A percentile compares a stretch with the other conserved stretches of the same genome.
Conservation (phyloP, 2,329 filamentous ascomycete species). For the Aspergillus latus region DNA sequence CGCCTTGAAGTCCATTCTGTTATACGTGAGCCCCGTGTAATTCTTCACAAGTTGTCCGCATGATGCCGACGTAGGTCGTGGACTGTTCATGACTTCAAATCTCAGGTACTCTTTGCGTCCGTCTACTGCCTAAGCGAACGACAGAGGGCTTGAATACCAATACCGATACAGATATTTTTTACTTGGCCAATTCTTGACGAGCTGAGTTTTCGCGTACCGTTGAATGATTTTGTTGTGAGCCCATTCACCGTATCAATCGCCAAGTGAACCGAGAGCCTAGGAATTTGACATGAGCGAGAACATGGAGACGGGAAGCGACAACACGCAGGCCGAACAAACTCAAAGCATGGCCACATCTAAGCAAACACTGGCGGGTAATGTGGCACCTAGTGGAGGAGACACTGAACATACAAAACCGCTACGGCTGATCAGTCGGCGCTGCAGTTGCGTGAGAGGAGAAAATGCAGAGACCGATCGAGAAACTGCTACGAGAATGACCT, state of each 20-base stretch:
- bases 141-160: not conserved
- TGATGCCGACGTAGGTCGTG: conserved; percentile 3
- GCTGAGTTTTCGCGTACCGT: not conserved
- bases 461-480: not conserved
- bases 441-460: not conserved
- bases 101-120: not conserved
- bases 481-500: not conserved
- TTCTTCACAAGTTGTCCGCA: not conserved
- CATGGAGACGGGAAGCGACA: not conserved
- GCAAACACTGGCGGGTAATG: not conserved
- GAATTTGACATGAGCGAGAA: not conserved
- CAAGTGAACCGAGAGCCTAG: not conserved
- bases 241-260: not conserved
- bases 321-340: not conserved
- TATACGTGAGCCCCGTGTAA: conserved; percentile 3
- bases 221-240: not conserved
- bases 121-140: not conserved
- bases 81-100: conserved; percentile 7
- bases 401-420: not conserved
- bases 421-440: not conserved
- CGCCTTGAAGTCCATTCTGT: not conserved
- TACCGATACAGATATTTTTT: not conserved
- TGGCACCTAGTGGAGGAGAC: not conserved
- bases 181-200: not conserved
- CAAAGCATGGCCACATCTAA: not conserved